Evolutionary conservation across 164 flowering plant genomes (phyloP), one percentile per base, ranked within the genome.

Genomic region (Cinnamomum micranthum): DNA sequence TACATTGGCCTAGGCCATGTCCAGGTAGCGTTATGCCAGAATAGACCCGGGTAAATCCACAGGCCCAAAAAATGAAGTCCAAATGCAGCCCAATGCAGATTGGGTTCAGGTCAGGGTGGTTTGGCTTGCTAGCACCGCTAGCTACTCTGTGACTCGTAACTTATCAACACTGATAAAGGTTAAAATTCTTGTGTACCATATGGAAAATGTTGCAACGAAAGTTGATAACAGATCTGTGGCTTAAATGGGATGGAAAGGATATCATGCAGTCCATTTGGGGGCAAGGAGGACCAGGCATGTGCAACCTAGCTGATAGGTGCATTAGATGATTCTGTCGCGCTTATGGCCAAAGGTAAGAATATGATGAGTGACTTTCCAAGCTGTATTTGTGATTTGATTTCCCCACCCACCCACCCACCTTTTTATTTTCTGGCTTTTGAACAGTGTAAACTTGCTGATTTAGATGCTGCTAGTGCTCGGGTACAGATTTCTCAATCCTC

Each of bases 201-300:
- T 55, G 1, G n/a, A 55, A 55, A 55, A 14, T 12, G 59, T 15
- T 14, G 59, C 59, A 13, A 17, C 17, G 4, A 13, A 64, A 64
- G 73, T 69, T 69, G 76, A 73, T 77, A 73, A 74, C 68, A 23
- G 68, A 69, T 73, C 22, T 73, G 71, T 73, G 73, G 80, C 17
- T 72, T 78, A 50, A 71, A 74, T 66, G 51, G 52, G 22, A 17
- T 71, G 68, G 72, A 78, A 71, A 75, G 66, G 75, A 67, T 71
- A 74, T 71, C 71, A 66, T 78, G 68, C 72, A 65, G 71, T 47
- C 47, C 17, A 55, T 17, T 64, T 3, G 67, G 28, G 25, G 24
- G 67, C 25, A 64, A 23, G 60, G 60, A 55, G 60, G 60, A 55
- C 60, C 60, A 55, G n/a, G 60, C 17, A 55, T 55, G 60, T 55